Evolutionary conservation across 1,284 basidiomycete species (phyloP), one percentile per base, ranked within the genome.

Genomic region (Sanghuangporus baumii): DNA sequence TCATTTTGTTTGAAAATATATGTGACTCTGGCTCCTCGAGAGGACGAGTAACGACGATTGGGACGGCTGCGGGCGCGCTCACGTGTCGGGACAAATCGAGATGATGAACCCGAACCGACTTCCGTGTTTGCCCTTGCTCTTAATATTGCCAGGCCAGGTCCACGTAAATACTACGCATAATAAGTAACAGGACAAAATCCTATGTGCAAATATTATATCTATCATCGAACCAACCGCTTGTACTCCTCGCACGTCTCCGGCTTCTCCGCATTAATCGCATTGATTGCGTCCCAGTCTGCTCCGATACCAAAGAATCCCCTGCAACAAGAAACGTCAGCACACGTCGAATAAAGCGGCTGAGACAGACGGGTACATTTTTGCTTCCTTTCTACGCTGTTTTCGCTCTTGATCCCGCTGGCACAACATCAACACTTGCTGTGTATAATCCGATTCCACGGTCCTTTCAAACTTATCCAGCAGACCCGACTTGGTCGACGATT

Each of bases 211-310:
- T 23, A 51, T 43, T 55, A 41, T 31, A 63, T 47, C 84, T 68
- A 5, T 86, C 47, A 31, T 37, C 62, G 36, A 40, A 34, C 59
- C 16, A 89, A 70, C 69, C 76, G 74, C 72, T 78, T 84, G 69
- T 94, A 75, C 74, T 86, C 84, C 63, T 94, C 89, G 71, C 94
- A 97, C 68, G 83, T 86, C 64, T 81, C 79, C 54, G 92, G 77
- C 46, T 78, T 79, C 76, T 91, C 87, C 34, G 73, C 73, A 60
- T 88, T 81, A 63, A 94, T 89, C 67, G 72, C 72, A 72, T 78
- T 79, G 61, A 94, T 87, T 74, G 93, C 92, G 52, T 92, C 88
- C 87, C 91, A 93, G 72, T 97, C 89, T 18, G 93, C 90, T 20
- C 93, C 91, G 64, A 95, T 78, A 1, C 94, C 95, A 72, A 97